Evolutionary conservation across 768 basidiomycete genomes (phyloP).

Genomic region (Calvatia gigantea): DNA sequence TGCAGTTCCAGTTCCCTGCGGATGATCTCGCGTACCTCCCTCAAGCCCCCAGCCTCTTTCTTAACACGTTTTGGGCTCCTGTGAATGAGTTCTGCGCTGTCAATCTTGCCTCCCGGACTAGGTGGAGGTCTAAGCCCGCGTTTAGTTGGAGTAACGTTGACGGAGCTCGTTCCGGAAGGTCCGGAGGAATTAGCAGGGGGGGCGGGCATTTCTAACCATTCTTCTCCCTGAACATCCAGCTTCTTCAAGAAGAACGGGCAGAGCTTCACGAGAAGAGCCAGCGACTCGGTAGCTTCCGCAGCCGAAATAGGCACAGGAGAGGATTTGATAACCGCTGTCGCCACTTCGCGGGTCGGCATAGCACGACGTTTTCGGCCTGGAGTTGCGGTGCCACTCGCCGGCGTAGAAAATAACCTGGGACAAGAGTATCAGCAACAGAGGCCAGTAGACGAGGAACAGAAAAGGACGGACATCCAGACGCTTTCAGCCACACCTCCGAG

Average conservation of each 20-base stretch:
- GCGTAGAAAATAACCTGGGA: conserved; percentile 69
- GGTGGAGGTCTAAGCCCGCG: conserved; percentile 38
- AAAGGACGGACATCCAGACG: conserved; percentile 70
- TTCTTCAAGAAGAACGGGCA: conserved; percentile 80
- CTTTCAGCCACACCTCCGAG: conserved; percentile 82
- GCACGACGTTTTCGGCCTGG: conserved; percentile 67
- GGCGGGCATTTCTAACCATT: conserved; percentile 64
- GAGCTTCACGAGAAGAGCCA: conserved; percentile 58
- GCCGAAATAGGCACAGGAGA: conserved; percentile 77
- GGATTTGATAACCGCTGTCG: conserved; percentile 69
- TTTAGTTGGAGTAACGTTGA: conserved; percentile 39
- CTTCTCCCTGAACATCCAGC: conserved; percentile 55
- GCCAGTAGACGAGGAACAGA: conserved; percentile 1
- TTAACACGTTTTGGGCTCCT: conserved; percentile 74
- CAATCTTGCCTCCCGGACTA: conserved; percentile 44
- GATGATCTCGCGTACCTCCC: conserved; percentile 80
- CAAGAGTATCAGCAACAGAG: conserved; percentile 5
- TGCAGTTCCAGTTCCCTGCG: conserved; percentile 71
- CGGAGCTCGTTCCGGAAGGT: conserved; percentile 13
- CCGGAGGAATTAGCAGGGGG: conserved; percentile 23
- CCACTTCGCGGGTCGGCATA: conserved; percentile 64
- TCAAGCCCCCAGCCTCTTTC: conserved; percentile 66
- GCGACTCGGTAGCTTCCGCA: conserved; percentile 74
- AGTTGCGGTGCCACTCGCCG: conserved; percentile 46
- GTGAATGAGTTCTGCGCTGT: conserved; percentile 59